phyloP scores from a whole-genome alignment of 495 filamentous ascomycete species.

The Daldinia loculata region DNA sequence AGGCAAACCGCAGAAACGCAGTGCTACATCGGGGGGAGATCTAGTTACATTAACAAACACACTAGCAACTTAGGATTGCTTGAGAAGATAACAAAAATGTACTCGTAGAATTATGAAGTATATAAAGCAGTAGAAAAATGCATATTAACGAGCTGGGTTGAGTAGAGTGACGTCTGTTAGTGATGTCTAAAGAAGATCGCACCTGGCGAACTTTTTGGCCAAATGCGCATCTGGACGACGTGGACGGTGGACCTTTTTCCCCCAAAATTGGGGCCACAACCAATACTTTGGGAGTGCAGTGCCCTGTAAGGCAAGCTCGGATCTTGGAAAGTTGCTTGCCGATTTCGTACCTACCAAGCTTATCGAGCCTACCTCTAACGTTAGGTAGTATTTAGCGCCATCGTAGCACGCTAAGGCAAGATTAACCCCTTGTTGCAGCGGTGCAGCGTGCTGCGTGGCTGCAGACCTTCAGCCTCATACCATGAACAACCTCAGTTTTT shows the following conservation, averaged over 20 bases:
- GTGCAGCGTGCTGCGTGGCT: conserved; percentile 24
- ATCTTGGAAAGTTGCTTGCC: conserved; percentile 27
- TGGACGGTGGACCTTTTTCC: conserved; percentile 28
- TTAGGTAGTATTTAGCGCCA: conserved; percentile 32
- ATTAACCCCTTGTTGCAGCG: conserved; percentile 3
- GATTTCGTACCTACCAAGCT: conserved; percentile 22
- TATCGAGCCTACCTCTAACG: conserved; percentile 6
- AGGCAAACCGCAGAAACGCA: conserved; percentile 33
- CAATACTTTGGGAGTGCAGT: conserved; percentile 18
- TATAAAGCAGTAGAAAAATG: conserved; percentile 26
- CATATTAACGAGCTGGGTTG: conserved; percentile 17
- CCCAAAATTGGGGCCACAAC: conserved; percentile 12
- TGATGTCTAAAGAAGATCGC: conserved; percentile 13
- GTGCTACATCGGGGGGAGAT: conserved; percentile 37
- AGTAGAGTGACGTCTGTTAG: conserved; percentile 25
- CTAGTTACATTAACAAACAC: conserved; percentile 25
- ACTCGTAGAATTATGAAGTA: conserved; percentile 29
- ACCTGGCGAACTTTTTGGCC: conserved; percentile 24
- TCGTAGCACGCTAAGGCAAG: conserved; percentile 29
- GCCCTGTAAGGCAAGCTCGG: conserved; percentile 21
- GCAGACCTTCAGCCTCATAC: conserved; percentile 33
- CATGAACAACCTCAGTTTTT: not conserved
- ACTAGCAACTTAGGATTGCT: conserved; percentile 9
- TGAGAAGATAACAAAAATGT: conserved; percentile 16
- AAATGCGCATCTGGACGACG: conserved; percentile 32